Conservation (phyloP, 2,329 filamentous ascomycete species). For the Fusarium protoensiforme region DNA sequence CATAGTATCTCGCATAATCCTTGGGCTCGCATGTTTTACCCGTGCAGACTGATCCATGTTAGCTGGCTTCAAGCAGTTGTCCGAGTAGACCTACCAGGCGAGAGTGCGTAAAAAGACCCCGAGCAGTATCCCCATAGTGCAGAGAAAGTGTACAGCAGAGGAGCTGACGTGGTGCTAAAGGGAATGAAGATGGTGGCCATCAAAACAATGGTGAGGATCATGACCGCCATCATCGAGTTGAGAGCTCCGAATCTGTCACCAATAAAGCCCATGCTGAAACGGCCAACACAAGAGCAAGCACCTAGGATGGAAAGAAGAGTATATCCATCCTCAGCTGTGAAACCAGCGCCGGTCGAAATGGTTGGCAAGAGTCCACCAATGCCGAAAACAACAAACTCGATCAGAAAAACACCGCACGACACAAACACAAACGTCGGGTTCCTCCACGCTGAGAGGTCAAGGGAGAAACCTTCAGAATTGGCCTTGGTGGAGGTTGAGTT, state of each 20-base stretch:
- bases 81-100: conserved; percentile 28
- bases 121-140: conserved; percentile 59
- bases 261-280: conserved; percentile 53
- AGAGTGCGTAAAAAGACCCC: conserved; percentile 55
- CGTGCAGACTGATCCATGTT: conserved; percentile 49
- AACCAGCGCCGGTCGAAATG: conserved; percentile 47
- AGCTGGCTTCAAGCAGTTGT: not conserved
- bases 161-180: conserved; percentile 49
- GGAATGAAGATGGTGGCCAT: conserved; percentile 56
- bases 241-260: conserved; percentile 56
- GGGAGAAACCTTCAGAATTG: not conserved
- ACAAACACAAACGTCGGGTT: conserved; percentile 52
- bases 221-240: conserved; percentile 44
- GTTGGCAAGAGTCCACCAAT: conserved; percentile 57
- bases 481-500: not conserved
- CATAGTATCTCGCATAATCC: conserved; percentile 56
- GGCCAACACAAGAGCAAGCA: conserved; percentile 53
- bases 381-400: conserved; percentile 60
- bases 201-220: conserved; percentile 47
- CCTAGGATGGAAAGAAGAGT: conserved; percentile 56
- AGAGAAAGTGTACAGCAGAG: conserved; percentile 54
- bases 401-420: conserved; percentile 51
- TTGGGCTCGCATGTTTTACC: conserved; percentile 56
- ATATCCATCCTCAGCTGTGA: conserved; percentile 51
- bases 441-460: conserved; percentile 53